Evolutionary conservation across 805 yeast species (phyloP), one percentile per base, ranked within the genome.

Genomic region (Yarrowia sp.): DNA sequence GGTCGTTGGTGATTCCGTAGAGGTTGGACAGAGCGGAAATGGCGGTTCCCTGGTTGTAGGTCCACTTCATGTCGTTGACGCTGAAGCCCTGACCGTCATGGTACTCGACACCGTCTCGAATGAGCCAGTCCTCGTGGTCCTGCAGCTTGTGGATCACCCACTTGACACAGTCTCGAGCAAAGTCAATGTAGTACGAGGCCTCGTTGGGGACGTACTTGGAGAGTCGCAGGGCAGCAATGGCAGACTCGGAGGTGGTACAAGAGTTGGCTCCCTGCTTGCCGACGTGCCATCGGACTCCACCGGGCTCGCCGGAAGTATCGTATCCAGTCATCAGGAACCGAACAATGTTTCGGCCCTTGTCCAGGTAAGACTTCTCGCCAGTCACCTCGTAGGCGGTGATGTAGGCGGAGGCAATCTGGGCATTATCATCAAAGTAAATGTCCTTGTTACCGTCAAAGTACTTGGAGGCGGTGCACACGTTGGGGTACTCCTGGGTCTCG

Each of bases 271-370:
- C 87, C 33, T 80, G 74, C 74, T 85, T 84, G 50, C 78, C 77
- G 11, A 85, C 76, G 71, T 87, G 90, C 92, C 92, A 87, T 67
- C 80, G 74, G 68, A 86, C 81, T 11, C 91, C 92, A 38, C 90
- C 89, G 61, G 80, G 78, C 18, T 79, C 75, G 69, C 75, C 79
- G 7, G 51, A 9, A 65, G 77, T 74, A 66, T 83, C 81, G 83
- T 86, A 81, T 18, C 91, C 91, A 10, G 86, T 85, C 84, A 86
- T 83, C 67, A 87, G 73, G 69, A 86, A 86, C 45, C 84, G 73
- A 65, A 82, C 85, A 69, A 85, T 77, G 68, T 84, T 88, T 58
- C 84, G 77, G 8, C 86, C 88, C 68, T 78, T 77, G 68, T 82
- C 84, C 67, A 87, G 76, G 71, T 78, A 84, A 51, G 76, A 76